phyloP scores from a whole-genome alignment of 148 eudicot genomes.

The Chenopodium quinoa region DNA sequence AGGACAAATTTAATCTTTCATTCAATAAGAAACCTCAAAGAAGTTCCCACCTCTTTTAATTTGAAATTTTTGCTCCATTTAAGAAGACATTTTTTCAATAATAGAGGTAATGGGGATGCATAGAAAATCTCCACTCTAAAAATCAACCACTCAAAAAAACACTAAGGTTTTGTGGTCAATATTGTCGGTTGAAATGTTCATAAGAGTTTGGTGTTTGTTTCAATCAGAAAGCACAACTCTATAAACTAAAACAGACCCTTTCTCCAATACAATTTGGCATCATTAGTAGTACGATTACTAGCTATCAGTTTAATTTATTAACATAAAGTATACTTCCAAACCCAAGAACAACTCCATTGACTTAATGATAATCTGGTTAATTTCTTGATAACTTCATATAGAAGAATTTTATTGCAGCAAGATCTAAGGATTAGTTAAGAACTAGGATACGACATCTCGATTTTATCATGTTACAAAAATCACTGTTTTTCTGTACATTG shows the following conservation, averaged over 20 bases:
- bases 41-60: not conserved
- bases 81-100: not conserved
- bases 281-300: not conserved
- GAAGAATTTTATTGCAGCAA: constrained; percentile 1
- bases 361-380: not conserved
- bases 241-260: not conserved
- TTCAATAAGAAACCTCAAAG: not conserved
- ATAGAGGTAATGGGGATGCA: not conserved
- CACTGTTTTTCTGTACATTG: not conserved
- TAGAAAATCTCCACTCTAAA: not conserved
- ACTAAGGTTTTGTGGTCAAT: constrained; percentile 2
- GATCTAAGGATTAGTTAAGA: not conserved
- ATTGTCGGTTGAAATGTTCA: constrained; percentile 19
- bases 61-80: not conserved
- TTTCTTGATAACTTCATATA: constrained; percentile 8
- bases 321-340: not conserved
- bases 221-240: constrained; percentile 10
- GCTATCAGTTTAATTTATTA: not conserved
- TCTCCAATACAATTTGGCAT: constrained; percentile 1
- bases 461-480: not conserved
- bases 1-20: not conserved
- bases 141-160: not conserved
- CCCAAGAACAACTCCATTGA: constrained; percentile 8
- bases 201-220: constrained; percentile 17
- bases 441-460: not conserved